Conservation (phyloP, 108 stramenopile species). For the Seminavis robusta region DNA sequence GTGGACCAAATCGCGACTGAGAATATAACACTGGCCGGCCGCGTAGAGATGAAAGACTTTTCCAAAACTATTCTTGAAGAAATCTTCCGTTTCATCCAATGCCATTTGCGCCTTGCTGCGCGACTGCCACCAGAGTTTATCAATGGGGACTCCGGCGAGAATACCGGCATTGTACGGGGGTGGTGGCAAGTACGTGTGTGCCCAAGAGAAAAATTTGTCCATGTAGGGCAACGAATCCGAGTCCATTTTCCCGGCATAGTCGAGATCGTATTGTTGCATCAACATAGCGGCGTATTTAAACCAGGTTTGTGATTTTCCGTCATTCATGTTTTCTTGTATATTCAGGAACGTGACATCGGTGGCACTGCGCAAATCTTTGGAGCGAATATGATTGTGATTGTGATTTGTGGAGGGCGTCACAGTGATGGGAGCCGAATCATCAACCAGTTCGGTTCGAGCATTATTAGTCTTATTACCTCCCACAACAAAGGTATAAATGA, state of each 20-base stretch:
- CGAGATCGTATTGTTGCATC: constrained; percentile 12
- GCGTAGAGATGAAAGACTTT: constrained; percentile 40
- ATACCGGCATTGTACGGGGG: constrained; percentile 1
- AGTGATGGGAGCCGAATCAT: too few species aligned
- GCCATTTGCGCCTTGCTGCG: too few species aligned
- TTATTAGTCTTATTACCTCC: constrained; percentile 21
- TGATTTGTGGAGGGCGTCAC: too few species aligned
- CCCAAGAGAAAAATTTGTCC: constrained; percentile 21
- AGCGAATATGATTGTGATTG: too few species aligned
- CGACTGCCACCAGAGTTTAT: constrained; percentile 38
- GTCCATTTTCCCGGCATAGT: constrained; percentile 39
- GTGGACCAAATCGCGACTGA: constrained; percentile 25
- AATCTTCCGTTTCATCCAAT: constrained; percentile 8
- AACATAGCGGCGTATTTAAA: constrained; percentile 27
- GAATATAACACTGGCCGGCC: constrained; percentile 45
- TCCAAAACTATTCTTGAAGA: constrained; percentile 25
- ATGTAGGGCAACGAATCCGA: constrained; percentile 26
- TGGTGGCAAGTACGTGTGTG: constrained; percentile 9
- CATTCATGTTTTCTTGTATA: constrained; percentile 42
- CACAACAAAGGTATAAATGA: constrained; percentile 35
- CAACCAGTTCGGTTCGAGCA: constrained; percentile 25
- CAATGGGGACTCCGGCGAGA: constrained; percentile 15
- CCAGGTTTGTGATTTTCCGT: constrained; percentile 40
- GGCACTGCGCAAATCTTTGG: too few species aligned
- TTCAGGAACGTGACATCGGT: constrained; percentile 27